phyloP scores from a whole-genome alignment of 768 basidiomycete species.

The Rhodocollybia butyracea region DNA sequence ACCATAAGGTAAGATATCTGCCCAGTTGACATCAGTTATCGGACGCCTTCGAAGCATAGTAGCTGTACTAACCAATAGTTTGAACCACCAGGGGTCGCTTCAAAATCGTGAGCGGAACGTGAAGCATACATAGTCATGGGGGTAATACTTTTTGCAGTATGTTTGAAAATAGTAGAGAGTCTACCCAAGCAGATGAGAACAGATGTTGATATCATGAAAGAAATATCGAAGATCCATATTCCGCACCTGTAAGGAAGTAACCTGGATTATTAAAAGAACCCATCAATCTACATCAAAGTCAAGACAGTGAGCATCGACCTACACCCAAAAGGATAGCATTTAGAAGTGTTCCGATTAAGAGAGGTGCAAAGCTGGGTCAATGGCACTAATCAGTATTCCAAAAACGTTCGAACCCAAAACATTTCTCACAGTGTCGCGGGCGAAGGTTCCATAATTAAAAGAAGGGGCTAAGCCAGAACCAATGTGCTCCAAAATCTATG shows the following conservation, averaged over 20 bases:
- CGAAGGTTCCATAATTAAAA: not conserved
- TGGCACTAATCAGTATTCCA: not conserved
- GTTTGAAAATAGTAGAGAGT: not conserved
- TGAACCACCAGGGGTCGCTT: conserved; percentile 1
- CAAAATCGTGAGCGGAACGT: not conserved
- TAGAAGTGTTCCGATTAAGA: not conserved
- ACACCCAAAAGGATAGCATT: not conserved
- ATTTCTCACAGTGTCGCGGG: not conserved
- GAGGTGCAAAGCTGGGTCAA: not conserved
- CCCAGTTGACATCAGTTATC: not conserved
- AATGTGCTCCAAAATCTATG: no score
- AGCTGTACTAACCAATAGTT: not conserved
- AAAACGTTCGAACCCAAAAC: no score
- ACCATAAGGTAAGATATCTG: not conserved
- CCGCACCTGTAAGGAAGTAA: not conserved
- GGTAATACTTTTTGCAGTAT: not conserved
- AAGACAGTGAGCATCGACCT: not conserved
- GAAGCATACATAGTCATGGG: no score
- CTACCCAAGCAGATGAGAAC: not conserved
- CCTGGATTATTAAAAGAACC: not conserved
- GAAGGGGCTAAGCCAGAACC: no score
- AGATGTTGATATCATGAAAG: not conserved
- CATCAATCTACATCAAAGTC: no score
- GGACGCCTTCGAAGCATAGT: not conserved
- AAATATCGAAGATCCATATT: not conserved